Conservation (phyloP, 2,329 filamentous ascomycete species). For the Pestalotiopsis fici region DNA sequence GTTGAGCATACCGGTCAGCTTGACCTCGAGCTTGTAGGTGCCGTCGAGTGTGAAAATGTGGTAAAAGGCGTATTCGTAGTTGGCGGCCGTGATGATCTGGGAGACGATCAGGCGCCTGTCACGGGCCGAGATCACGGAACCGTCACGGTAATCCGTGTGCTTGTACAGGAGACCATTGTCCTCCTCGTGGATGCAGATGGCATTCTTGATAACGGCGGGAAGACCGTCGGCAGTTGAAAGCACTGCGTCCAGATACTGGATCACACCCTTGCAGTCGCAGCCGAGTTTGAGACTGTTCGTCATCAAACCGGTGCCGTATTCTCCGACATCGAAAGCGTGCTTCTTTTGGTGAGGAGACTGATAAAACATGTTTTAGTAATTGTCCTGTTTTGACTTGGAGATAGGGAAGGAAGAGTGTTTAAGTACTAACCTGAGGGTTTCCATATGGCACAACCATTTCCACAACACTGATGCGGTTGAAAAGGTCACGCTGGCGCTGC, state of each 20-base stretch:
- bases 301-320: slow-evolving; percentile 66
- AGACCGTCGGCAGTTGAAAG: slow-evolving; percentile 55
- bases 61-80: slow-evolving; percentile 67
- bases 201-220: slow-evolving; percentile 53
- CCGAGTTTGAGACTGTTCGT: slow-evolving; percentile 61
- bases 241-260: slow-evolving; percentile 64
- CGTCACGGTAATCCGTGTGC: slow-evolving; percentile 68
- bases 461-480: slow-evolving; percentile 73
- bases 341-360: slow-evolving; percentile 54
- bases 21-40: slow-evolving; percentile 18
- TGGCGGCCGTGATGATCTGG: slow-evolving; percentile 68
- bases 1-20: slow-evolving; percentile 17
- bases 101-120: slow-evolving; percentile 66
- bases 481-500: slow-evolving; percentile 64
- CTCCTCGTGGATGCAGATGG: slow-evolving; percentile 70
- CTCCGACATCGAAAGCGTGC: slow-evolving; percentile 63
- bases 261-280: slow-evolving; percentile 72
- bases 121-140: slow-evolving; percentile 60
- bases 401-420: slow-evolving; percentile 28
- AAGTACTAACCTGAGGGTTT: slow-evolving; percentile 56
- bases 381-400: neutral
- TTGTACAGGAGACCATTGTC: slow-evolving; percentile 74
- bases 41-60: slow-evolving; percentile 17
- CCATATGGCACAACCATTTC: slow-evolving; percentile 78
- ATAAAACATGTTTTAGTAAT: neutral